A percentile compares a stretch with the other conserved stretches of the same genome.
Evolutionary conservation across 208 protist species (phyloP).

Genomic region (Giardia duodenalis): DNA sequence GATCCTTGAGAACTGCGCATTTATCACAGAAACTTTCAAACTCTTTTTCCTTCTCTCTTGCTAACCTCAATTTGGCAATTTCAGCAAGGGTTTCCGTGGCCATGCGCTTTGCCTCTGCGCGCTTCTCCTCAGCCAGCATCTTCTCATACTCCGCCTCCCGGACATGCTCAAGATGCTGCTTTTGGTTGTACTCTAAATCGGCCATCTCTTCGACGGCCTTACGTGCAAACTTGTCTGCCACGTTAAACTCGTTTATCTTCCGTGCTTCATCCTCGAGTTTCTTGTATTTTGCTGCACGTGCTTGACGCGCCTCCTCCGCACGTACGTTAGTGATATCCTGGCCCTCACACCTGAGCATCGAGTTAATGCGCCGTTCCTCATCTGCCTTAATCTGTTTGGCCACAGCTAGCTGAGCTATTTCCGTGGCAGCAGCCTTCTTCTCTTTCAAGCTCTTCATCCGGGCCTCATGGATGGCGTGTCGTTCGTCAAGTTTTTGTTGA

Average conservation of each 20-base stretch:
- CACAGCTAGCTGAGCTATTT: neutral
- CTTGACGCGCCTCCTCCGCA: neutral
- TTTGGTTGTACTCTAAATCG: neutral
- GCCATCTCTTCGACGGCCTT: neutral
- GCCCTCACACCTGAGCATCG: neutral
- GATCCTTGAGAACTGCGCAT: neutral
- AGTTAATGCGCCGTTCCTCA: neutral
- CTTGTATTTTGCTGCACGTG: neutral
- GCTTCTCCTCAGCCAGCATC: neutral
- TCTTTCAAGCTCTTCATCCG: neutral
- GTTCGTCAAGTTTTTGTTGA: neutral
- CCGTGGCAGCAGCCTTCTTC: neutral
- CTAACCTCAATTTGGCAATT: neutral
- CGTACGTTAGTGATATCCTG: neutral
- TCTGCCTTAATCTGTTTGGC: neutral
- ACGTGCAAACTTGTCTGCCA: neutral
- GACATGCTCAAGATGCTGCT: neutral
- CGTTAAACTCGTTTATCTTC: neutral
- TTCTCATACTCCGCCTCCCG: neutral
- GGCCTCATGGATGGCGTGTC: neutral
- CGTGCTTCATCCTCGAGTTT: neutral
- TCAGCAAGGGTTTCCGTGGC: neutral
- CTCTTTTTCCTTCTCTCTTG: neutral
- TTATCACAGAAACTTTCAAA: neutral
- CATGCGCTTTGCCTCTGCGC: neutral